phyloP scores from a whole-genome alignment of 768 basidiomycete species.

The Pisolithus orientalis region DNA sequence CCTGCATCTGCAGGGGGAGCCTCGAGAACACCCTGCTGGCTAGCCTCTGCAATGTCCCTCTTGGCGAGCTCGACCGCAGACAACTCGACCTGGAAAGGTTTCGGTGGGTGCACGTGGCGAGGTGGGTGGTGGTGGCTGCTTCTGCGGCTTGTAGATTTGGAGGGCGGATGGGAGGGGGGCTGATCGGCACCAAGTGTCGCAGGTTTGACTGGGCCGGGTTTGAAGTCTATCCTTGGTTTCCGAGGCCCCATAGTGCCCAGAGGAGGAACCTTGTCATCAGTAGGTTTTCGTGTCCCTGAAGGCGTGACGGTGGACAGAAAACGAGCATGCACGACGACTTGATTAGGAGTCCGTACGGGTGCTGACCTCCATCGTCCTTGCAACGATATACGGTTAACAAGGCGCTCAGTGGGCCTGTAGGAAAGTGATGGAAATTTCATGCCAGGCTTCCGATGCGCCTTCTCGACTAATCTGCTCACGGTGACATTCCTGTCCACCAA shows the following conservation, averaged over 20 bases:
- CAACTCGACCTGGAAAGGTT: conserved; percentile 13
- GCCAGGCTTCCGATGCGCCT: neutral
- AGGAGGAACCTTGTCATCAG: conserved; percentile 21
- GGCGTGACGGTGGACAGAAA: conserved; percentile 26
- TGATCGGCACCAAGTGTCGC: conserved; percentile 19
- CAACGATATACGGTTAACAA: neutral
- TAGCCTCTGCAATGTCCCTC: conserved; percentile 60
- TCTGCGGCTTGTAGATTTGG: conserved; percentile 14
- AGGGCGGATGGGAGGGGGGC: conserved; percentile 13
- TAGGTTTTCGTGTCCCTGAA: conserved; percentile 9
- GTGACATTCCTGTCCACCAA: conserved; percentile 30
- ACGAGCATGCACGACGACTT: conserved; percentile 5
- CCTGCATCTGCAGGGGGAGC: conserved; percentile 62
- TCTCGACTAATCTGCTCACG: conserved; percentile 30
- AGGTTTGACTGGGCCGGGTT: conserved; percentile 56
- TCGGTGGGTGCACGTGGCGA: conserved; percentile 16
- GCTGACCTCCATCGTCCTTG: neutral
- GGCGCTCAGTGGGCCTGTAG: too few relatives aligned
- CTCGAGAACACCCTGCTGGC: conserved; percentile 58
- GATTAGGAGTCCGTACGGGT: neutral
- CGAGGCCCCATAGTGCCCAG: conserved; percentile 16
- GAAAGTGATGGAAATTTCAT: neutral
- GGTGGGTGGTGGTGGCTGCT: conserved; percentile 18
- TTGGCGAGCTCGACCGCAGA: conserved; percentile 46
- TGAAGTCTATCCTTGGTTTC: conserved; percentile 50